Evolutionary conservation across 306 rosid species (phyloP).

Genomic region (Sindora glabra): DNA sequence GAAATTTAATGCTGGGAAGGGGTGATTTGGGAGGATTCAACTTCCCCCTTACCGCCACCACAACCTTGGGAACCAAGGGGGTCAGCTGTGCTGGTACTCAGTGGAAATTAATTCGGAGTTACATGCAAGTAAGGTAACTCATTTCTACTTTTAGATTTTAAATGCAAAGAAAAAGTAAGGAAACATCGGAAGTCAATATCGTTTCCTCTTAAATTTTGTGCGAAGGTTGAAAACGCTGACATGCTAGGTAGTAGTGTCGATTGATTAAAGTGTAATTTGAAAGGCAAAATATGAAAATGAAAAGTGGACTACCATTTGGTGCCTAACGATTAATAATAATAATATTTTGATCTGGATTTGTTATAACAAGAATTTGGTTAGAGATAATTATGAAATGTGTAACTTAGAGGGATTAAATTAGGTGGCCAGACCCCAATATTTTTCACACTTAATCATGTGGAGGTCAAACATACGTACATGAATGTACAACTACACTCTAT

Average conservation of each 20-base stretch:
- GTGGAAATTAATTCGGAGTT: too few relatives aligned
- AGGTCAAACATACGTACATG: conserved; percentile 21
- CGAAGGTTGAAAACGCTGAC: neutral
- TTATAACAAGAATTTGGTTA: conserved; percentile 44
- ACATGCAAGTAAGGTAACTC: too few relatives aligned
- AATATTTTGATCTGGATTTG: conserved; percentile 28
- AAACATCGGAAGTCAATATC: too few relatives aligned
- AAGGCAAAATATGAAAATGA: neutral
- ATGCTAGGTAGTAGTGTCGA: neutral
- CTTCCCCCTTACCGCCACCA: too few relatives aligned
- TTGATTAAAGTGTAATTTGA: neutral
- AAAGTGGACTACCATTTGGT: neutral
- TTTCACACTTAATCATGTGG: neutral
- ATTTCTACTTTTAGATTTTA: too few relatives aligned
- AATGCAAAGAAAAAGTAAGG: too few relatives aligned
- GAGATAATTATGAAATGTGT: conserved; percentile 20
- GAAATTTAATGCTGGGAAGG: too few relatives aligned
- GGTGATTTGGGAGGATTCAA: too few relatives aligned
- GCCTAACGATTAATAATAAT: neutral
- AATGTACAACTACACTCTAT: neutral
- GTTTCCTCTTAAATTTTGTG: too few relatives aligned
- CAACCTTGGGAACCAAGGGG: too few relatives aligned
- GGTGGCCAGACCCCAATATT: conserved; percentile 29
- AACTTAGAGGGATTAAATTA: conserved; percentile 14
- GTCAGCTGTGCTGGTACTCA: too few relatives aligned